Conservation (phyloP, 192 early-diverging fungal species). For the Allomyces macrogynus region DNA sequence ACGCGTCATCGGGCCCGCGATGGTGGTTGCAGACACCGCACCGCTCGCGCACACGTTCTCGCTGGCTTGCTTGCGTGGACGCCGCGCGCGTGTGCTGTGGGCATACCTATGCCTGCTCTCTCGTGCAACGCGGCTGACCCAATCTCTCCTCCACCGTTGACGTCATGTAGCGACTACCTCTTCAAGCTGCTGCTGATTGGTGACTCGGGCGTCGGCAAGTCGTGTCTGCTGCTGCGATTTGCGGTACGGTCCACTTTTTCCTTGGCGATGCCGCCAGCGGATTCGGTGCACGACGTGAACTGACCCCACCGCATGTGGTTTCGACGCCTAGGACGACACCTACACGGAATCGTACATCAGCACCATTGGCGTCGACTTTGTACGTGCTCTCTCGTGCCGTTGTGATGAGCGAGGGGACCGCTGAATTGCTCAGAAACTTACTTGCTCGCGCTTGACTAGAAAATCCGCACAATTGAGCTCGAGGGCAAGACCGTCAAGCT, state of each 20-base stretch:
- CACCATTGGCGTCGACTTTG: conserved; percentile 98
- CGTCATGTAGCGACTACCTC: conserved; percentile 66
- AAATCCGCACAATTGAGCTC: conserved; percentile 96
- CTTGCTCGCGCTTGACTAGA: conserved; percentile 21
- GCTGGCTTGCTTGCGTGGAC: too few relatives aligned
- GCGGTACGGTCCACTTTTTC: conserved; percentile 24
- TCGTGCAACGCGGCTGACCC: too few relatives aligned
- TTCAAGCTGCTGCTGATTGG: conserved; percentile 99
- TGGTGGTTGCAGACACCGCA: too few relatives aligned
- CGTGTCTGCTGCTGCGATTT: conserved; percentile 87
- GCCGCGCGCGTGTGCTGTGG: too few relatives aligned
- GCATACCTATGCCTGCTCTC: too few relatives aligned
- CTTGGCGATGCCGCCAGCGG: too few relatives aligned
- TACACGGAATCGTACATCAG: conserved; percentile 97
- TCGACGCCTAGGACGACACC: conserved; percentile 57
- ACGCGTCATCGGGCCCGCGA: too few relatives aligned
- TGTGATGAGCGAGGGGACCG: background rate
- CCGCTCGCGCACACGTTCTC: too few relatives aligned
- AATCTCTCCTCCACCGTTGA: too few relatives aligned
- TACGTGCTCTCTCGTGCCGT: conserved; percentile 18
- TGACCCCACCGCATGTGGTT: too few relatives aligned
- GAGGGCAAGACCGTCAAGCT: conserved; percentile 97
- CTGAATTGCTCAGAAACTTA: too few relatives aligned
- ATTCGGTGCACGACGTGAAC: too few relatives aligned
- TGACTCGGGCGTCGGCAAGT: conserved; percentile 96